Base-by-base conservation (phyloP, 371 early-diverging fungal species). In the Syncephalastrum racemosum region DNA sequence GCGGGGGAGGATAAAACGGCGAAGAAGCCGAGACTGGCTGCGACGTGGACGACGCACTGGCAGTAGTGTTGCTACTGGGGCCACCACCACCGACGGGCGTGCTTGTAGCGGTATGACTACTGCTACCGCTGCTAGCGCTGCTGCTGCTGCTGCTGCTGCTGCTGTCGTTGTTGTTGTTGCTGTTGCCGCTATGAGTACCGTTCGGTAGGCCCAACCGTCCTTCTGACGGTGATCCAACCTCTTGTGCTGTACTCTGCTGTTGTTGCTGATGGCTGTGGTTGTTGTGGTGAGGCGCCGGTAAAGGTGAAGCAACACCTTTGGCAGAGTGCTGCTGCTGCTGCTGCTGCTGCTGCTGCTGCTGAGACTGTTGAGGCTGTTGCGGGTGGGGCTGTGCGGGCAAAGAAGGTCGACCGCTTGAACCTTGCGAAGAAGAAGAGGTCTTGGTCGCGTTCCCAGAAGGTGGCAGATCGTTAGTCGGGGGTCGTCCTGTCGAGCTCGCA, bases 401-500 rank as follows among this genome's bases (percentile, higher is more conserved):
- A 19, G 50, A 19, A 19, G 22, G 36, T 12, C 36, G 36, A 12
- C 36, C 36, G 10, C 10, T 8, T 5, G 36, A 31, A 8, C 10
- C 36, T 31, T 48, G 46, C 16, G 22, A 48, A 46, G 52, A 24
- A 42, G 49, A 46, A 45, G 31, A 25, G 43, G 50, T 3, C 14
- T 25, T 50, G 15, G 36, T 15, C 50, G 24, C 50, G 24, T 15
- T 50, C 16, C 24, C 50, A 10, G 36, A 18, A 1, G 50, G 19
- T 16, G 31, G 45, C 48, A 58, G 49, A 45, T 55, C 59, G 46
- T 22, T 43, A 27, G 66, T 60, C 46, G 49, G 62, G 52, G 63
- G 60, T 56, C 53, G 71, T 50, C 54, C 64, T 60, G 62, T 48
- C 58, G 62, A 53, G 49, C 43, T 48, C 12, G 53, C 53, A 55